Conservation (phyloP, 805 yeast genomes). For the Wickerhamiella slavikovae region DNA sequence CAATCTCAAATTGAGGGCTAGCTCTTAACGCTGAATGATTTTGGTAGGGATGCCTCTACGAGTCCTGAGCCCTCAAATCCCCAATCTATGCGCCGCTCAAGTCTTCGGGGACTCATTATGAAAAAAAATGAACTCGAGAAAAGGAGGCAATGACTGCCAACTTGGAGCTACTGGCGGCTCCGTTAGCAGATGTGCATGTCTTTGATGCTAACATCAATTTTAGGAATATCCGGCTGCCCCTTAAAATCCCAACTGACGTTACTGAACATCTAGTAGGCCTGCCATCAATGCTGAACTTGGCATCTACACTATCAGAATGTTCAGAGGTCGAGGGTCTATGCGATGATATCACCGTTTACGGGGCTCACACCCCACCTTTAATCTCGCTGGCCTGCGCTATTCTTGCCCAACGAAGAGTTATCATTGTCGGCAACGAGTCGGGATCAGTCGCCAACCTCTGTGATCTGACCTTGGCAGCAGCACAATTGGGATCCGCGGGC, state of each 20-base stretch:
- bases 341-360: constrained; percentile 30
- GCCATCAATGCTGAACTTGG: constrained; percentile 9
- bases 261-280: constrained; percentile 17
- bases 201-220: constrained; percentile 14
- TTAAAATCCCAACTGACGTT: constrained; percentile 16
- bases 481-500: constrained; percentile 34
- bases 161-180: no score
- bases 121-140: not conserved
- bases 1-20: no score
- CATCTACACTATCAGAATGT: constrained; percentile 14
- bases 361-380: constrained; percentile 32
- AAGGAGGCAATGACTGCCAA: constrained; percentile 1
- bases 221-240: constrained; percentile 14
- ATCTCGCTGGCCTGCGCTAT: constrained; percentile 31
- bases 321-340: constrained; percentile 8
- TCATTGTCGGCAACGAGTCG: constrained; percentile 24
- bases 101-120: no score
- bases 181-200: constrained; percentile 14
- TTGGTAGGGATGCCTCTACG: no score
- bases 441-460: constrained; percentile 30
- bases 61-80: no score
- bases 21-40: no score
- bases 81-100: no score
- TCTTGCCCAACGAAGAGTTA: constrained; percentile 29
- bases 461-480: constrained; percentile 27